phyloP scores from a whole-genome alignment of 176 grass and related monocot genomes.

The Panicum miliaceum region DNA sequence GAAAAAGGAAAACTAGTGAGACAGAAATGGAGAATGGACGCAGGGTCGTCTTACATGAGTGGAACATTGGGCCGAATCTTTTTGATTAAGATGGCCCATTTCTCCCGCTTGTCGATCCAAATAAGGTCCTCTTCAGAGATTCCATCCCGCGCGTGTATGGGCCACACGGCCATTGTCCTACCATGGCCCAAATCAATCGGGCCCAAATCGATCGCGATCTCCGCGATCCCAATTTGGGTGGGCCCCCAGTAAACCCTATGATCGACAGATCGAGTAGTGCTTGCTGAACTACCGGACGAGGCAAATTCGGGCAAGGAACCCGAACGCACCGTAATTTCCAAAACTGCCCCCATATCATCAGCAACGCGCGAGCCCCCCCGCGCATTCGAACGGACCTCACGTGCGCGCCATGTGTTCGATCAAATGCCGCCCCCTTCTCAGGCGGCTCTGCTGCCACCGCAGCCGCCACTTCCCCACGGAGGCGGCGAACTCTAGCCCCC shows the following conservation, averaged over 20 bases:
- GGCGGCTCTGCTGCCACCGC: constrained; percentile 14
- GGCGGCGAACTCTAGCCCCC: neutral
- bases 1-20: too few relatives aligned
- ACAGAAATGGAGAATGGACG: too few relatives aligned
- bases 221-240: neutral
- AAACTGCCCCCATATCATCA: neutral
- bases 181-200: neutral
- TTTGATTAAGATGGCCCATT: neutral
- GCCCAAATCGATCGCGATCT: neutral
- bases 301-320: too few relatives aligned
- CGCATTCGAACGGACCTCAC: neutral
- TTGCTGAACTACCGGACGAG: neutral
- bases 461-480: neutral
- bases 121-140: neutral
- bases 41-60: too few relatives aligned
- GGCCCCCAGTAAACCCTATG: neutral
- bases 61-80: neutral
- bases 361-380: neutral
- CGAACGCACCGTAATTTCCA: neutral
- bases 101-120: neutral
- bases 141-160: too few relatives aligned
- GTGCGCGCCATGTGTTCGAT: constrained; percentile 55
- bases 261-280: too few relatives aligned
- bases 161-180: neutral
- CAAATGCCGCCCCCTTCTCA: constrained; percentile 44